These are phyloP conservation scores for Aspergillus baeticus DNA, from an alignment of 495 filamentous ascomycete genomes.

Conservation along the genomic window DNA sequence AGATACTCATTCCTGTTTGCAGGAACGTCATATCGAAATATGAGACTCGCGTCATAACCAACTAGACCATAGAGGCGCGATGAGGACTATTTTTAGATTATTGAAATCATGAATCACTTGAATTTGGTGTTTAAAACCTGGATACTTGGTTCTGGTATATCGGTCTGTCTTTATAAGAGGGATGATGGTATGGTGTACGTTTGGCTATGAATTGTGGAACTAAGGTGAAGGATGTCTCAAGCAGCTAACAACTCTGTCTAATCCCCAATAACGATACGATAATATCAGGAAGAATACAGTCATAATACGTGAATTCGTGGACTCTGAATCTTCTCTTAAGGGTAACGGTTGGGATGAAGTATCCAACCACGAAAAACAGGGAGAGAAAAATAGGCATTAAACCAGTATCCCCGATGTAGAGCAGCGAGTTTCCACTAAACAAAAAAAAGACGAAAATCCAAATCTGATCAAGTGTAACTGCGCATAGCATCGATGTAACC, in stretches of 20 bases:
- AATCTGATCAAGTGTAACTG: constrained; percentile 42
- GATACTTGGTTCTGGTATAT: too few relatives aligned
- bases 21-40: constrained; percentile 14
- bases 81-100: too few relatives aligned
- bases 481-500: constrained; percentile 54
- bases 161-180: too few relatives aligned
- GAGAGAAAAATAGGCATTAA: not conserved
- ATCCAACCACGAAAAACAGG: constrained; percentile 10
- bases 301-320: constrained; percentile 1
- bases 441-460: constrained; percentile 2
- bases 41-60: constrained; percentile 16
- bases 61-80: constrained; percentile 14
- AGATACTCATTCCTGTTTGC: constrained; percentile 7
- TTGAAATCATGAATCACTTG: too few relatives aligned
- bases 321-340: not conserved
- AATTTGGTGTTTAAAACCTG: too few relatives aligned
- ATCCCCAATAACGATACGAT: too few relatives aligned
- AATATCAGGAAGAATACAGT: not conserved
- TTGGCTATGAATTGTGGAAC: too few relatives aligned
- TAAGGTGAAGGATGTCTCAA: too few relatives aligned
- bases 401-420: not conserved
- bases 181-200: not conserved
- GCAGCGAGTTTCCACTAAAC: not conserved
- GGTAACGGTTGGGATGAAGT: not conserved
- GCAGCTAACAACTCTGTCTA: too few relatives aligned